Evolutionary conservation across 768 basidiomycete genomes (phyloP).

Genomic region (Leucosporidium yakuticum): DNA sequence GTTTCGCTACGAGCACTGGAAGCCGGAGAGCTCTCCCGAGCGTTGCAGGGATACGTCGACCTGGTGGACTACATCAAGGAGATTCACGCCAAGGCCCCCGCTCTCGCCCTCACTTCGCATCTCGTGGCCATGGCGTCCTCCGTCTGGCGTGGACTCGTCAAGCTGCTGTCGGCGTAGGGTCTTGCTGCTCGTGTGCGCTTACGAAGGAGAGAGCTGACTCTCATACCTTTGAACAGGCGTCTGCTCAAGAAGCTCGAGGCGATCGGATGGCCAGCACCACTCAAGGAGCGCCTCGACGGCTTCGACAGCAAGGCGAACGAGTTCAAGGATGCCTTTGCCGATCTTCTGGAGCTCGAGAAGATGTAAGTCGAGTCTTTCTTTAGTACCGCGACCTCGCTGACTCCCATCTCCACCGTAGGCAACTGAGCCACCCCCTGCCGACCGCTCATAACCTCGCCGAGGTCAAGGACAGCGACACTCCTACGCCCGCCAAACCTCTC

Average conservation of each 20-base stretch:
- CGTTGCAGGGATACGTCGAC: conserved; percentile 31
- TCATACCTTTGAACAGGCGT: conserved; percentile 48
- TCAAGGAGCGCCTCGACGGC: conserved; percentile 50
- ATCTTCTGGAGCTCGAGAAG: conserved; percentile 67
- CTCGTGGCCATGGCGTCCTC: conserved; percentile 58
- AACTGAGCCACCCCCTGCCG: conserved; percentile 20
- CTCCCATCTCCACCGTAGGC: background rate
- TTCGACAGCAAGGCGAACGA: conserved; percentile 48
- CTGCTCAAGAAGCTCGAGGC: conserved; percentile 62
- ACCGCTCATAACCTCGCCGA: background rate
- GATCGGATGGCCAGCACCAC: conserved; percentile 78
- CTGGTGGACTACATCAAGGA: conserved; percentile 45
- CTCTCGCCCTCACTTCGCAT: conserved; percentile 43
- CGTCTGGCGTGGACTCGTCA: conserved; percentile 29
- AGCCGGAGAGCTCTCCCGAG: conserved; percentile 12
- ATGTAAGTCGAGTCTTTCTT: conserved; percentile 53
- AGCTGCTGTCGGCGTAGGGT: conserved; percentile 19
- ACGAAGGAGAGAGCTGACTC: background rate
- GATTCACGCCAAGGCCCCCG: conserved; percentile 44
- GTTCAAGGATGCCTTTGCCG: conserved; percentile 73
- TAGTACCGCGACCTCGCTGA: background rate
- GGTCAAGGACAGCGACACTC: background rate
- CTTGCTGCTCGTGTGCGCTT: background rate
- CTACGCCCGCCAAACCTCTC: conserved; percentile 45
- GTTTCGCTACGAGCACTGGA: conserved; percentile 25